Evolutionary conservation across 768 basidiomycete species (phyloP).

Genomic region (Tylopilus felleus): DNA sequence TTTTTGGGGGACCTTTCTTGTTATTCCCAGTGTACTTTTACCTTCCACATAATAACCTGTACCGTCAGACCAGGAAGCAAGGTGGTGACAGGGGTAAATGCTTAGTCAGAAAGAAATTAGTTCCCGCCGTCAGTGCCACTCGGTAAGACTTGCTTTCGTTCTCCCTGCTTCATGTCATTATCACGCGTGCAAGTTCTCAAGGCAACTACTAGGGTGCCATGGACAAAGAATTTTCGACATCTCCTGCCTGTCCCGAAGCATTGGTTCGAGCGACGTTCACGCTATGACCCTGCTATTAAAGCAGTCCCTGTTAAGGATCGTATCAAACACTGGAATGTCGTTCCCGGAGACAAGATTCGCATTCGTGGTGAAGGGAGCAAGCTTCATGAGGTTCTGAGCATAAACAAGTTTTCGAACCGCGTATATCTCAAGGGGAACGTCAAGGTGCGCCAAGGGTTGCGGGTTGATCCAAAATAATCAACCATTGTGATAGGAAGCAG

Average conservation of each 20-base stretch:
- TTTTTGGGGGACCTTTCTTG: background rate
- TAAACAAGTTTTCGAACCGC: slow-evolving; percentile 71
- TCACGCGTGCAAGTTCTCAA: slow-evolving; percentile 38
- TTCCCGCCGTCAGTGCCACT: background rate
- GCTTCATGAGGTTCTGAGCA: slow-evolving; percentile 66
- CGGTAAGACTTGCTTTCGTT: background rate
- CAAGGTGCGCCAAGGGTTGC: slow-evolving; percentile 23
- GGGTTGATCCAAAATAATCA: background rate
- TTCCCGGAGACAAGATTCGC: slow-evolving; percentile 78
- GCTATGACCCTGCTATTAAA: slow-evolving; percentile 44
- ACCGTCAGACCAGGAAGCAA: too few relatives aligned
- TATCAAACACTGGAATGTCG: slow-evolving; percentile 85
- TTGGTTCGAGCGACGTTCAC: slow-evolving; percentile 44
- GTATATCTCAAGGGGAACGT: slow-evolving; percentile 51
- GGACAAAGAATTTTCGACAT: slow-evolving; percentile 67
- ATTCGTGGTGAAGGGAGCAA: slow-evolving; percentile 61
- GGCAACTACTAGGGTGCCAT: slow-evolving; percentile 51
- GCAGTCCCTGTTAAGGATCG: slow-evolving; percentile 61
- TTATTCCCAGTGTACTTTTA: slow-evolving; percentile 4
- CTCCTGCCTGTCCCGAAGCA: slow-evolving; percentile 57
- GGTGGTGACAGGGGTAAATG: slow-evolving; percentile 7
- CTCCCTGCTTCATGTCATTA: slow-evolving; percentile 22
- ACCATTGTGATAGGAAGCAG: slow-evolving; percentile 18
- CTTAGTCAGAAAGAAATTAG: slow-evolving; percentile 19
- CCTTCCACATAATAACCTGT: background rate